Base-by-base conservation (phyloP, 108 stramenopile genomes). In the Pseudonitzschia pungens region DNA sequence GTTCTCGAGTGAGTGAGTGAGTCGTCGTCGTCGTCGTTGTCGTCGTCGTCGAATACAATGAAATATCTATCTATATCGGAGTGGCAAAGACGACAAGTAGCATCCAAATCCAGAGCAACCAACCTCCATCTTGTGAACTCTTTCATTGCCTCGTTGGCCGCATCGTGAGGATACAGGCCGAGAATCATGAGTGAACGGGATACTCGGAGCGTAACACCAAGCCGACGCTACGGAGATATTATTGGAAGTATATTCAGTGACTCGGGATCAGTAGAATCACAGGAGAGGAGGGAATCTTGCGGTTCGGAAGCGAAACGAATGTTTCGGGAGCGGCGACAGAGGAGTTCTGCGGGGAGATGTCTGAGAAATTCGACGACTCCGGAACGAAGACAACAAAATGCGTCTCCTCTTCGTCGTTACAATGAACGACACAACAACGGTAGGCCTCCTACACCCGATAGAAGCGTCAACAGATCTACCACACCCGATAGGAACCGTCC, bases 321-420 rank as follows among this genome's bases (percentile, higher is more conserved):
- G 22, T 67, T 67, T 50, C 66, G 66, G 1, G 66, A 67, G n/a
- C 43, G 45, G 5, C 31, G 66, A 67, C 66, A 29, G 10, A 22
- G 16, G 0, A 48, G 28, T 24, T 45, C 65, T 66, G 41, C 65
- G 40, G 0, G 24, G n/a, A 66, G 41, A 43, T 22, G 66, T 41
- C 22, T 48, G 4, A 48, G 45, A 14, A 48, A 20, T 11, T 28
- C 20, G 14, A 28, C 66, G 12, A 29, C 66, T 48, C 45, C 66
- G 22, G 66, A 67, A 67, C 66, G 44, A 50, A 44, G 66, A 48
- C 66, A 67, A 67, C 66, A 67, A 51, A 0, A 48, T 67, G 20
- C 45, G 15, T 67, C 66, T 67, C 66, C 45, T 6, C 15, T 27
- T 7, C 31, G 65, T 15, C 45, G 9, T 50, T 48, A 12, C 48